Evolutionary conservation across 495 filamentous ascomycete genomes (phyloP).

Genomic region (Halenospora varia): DNA sequence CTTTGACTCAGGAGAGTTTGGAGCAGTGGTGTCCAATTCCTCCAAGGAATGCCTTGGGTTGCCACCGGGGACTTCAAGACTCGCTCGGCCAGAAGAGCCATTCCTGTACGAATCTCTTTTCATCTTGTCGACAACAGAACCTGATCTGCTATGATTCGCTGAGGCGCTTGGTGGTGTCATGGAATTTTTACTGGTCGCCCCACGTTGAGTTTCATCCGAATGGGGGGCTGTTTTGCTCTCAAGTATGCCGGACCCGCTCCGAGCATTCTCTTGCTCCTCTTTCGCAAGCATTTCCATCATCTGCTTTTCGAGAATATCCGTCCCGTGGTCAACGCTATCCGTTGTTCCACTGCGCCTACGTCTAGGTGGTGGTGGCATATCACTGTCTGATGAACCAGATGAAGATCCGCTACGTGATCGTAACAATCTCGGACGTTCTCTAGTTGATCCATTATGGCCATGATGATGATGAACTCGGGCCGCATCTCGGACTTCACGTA

Average conservation of each 20-base stretch:
- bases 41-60: conserved; percentile 39
- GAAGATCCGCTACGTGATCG: conserved; percentile 29
- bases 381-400: conserved; percentile 22
- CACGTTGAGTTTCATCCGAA: conserved; percentile 6
- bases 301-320: conserved; percentile 59
- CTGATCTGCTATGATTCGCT: conserved; percentile 14
- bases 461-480: conserved; percentile 41
- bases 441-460: conserved; percentile 26
- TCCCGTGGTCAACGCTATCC: conserved; percentile 33
- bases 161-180: not conserved
- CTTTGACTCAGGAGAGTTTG: conserved; percentile 41
- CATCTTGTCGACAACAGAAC: conserved; percentile 10
- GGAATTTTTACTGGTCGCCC: not conserved
- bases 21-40: conserved; percentile 42
- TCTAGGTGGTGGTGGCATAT: conserved; percentile 3
- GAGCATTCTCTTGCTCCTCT: conserved; percentile 38
- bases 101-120: conserved; percentile 12
- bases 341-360: conserved; percentile 19
- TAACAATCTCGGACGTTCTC: conserved; percentile 6
- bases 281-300: conserved; percentile 61
- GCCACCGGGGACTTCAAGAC: conserved; percentile 24
- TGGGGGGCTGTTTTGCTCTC: not conserved
- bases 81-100: conserved; percentile 23
- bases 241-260: conserved; percentile 7
- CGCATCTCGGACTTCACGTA: conserved; percentile 35